Base-by-base conservation (phyloP, 805 yeast genomes). In the Scheffersomyces ergatensis region DNA sequence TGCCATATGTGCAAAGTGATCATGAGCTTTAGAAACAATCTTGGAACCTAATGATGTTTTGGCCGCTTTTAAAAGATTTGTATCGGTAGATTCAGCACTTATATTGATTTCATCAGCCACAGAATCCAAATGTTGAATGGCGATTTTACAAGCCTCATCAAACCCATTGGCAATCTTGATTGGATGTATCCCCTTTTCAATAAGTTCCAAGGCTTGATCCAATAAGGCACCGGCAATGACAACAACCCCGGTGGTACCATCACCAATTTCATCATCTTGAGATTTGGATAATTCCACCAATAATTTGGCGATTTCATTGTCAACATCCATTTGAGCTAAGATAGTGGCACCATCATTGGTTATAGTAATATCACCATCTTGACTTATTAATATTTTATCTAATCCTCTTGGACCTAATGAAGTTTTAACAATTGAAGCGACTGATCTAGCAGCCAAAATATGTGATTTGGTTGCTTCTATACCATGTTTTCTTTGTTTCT, bases 261-360 rank as follows among this genome's bases (percentile, higher is more conserved):
- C 99, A 42, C 99, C 99, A 60, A 92, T 89, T 68, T 92, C 98
- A 62, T 93, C 97, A 64, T 92, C 99, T 72, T 92, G 99, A 20
- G 96, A 87, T 62, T 80, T 86, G 23, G 97, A 85, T 49, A 93
- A 76, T 67, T 95, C 96, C 15, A 93, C 99, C 57, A 93, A 72
- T 46, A 93, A 74, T 66, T 93, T 93, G 50, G 99, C 99, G 53
- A 93, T 89, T 67, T 93, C 96, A 63, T 86, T 90, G 52, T 89
- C 96, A 49, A 93, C 75, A 62, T 93, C 96, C 97, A 93, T 93
- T 61, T 89, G 96, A 7, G 95, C 77, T 53, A 93, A 70, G 55
- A 93, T 95, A 11, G 99, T 95, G 34, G 98, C 99, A 53, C 99
- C 99, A 62, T 93, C 99, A 62, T 93, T 93, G 37, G 99, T 93